These are phyloP conservation scores for Saturnispora serradocipensis DNA, from an alignment of 805 yeast genomes.

Conservation along the genomic window DNA sequence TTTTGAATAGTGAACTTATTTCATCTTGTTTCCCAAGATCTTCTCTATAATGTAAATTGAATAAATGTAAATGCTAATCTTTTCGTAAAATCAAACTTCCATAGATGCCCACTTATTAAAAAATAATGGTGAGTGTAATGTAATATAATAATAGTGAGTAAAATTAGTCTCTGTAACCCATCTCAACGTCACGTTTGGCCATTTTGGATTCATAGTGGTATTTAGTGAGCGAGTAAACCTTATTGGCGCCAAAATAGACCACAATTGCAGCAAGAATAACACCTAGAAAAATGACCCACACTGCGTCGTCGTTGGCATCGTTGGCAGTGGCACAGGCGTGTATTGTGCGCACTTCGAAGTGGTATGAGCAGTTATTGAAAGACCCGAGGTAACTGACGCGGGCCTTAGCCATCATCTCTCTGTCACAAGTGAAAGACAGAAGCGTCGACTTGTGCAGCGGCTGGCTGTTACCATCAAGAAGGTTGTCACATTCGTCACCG, in stretches of 20 bases:
- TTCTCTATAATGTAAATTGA: background rate
- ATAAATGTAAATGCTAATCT: background rate
- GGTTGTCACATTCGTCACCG: constrained; percentile 49
- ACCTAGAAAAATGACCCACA: constrained; percentile 54
- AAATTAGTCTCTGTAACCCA: background rate
- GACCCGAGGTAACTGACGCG: constrained; percentile 62
- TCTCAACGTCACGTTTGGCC: background rate
- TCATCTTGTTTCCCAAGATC: background rate
- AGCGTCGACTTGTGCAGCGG: constrained; percentile 52
- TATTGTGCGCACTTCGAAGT: constrained; percentile 76
- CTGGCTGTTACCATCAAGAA: constrained; percentile 36
- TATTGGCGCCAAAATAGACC: constrained; percentile 37
- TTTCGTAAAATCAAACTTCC: too few species aligned
- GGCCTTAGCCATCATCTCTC: constrained; percentile 59
- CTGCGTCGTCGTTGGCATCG: constrained; percentile 52
- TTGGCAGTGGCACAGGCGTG: constrained; percentile 81
- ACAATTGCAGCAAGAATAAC: constrained; percentile 36
- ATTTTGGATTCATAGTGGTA: constrained; percentile 9
- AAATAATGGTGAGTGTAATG: background rate
- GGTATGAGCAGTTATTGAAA: constrained; percentile 67
- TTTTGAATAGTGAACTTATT: too few species aligned
- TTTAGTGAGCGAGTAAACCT: constrained; percentile 28
- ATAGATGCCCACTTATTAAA: background rate
- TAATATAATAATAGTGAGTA: background rate
- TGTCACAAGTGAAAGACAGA: constrained; percentile 68